phyloP scores from a whole-genome alignment of 2,329 filamentous ascomycete genomes.

The Colletotrichum sp. region DNA sequence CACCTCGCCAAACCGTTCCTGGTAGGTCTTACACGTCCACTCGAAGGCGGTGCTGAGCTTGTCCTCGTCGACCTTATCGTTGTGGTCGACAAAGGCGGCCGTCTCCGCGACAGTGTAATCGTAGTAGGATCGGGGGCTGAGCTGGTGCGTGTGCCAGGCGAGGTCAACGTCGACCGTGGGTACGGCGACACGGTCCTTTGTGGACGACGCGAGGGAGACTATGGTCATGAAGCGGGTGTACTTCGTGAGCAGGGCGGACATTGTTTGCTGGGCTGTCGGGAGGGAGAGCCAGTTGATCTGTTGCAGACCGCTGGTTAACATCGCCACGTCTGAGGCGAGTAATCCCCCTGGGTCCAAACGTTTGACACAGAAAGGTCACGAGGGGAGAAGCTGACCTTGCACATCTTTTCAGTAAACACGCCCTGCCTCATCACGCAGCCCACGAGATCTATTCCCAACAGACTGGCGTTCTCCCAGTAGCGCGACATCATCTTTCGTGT shows the following conservation, averaged over 20 bases:
- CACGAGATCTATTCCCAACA: slow-evolving; percentile 42
- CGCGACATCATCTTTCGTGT: slow-evolving; percentile 45
- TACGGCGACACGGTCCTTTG: slow-evolving; percentile 50
- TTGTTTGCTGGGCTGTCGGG: slow-evolving; percentile 62
- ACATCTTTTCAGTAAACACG: slow-evolving; percentile 39
- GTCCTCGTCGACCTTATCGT: slow-evolving; percentile 80
- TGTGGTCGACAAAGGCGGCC: slow-evolving; percentile 72
- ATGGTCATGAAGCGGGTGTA: slow-evolving; percentile 65
- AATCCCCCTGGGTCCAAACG: neutral
- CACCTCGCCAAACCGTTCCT: slow-evolving; percentile 63
- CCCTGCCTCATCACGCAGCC: slow-evolving; percentile 47
- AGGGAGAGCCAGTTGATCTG: slow-evolving; percentile 74
- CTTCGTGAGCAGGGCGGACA: slow-evolving; percentile 64
- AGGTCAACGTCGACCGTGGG: slow-evolving; percentile 74
- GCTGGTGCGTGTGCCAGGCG: slow-evolving; percentile 78
- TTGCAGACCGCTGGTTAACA: neutral
- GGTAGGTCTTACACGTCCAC: slow-evolving; percentile 72
- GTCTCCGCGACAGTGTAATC: slow-evolving; percentile 52
- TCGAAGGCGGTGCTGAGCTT: slow-evolving; percentile 68
- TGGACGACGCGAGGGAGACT: slow-evolving; percentile 47
- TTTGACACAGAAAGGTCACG: neutral
- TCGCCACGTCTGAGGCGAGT: neutral
- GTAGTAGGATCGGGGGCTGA: slow-evolving; percentile 66
- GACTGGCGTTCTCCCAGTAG: slow-evolving; percentile 45
- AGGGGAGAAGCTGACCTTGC: neutral